These are phyloP conservation scores for Hymenoscyphus scutula DNA, from an alignment of 2,329 filamentous ascomycete genomes.

Conservation along the genomic window DNA sequence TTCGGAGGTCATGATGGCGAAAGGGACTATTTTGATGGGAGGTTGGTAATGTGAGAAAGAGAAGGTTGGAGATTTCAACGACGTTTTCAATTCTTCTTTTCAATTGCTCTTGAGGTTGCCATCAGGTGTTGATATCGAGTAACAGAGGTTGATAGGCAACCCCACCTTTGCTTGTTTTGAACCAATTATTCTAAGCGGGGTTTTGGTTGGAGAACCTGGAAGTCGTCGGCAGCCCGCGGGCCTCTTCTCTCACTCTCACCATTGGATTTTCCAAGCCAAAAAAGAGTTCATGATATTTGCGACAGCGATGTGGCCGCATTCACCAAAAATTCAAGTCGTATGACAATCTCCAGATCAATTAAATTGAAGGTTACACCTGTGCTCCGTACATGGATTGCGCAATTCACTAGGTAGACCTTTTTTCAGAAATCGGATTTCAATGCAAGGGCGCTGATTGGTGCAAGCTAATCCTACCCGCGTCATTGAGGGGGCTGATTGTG, in stretches of 20 bases:
- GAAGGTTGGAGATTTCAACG: neutral
- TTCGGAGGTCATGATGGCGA: conserved; percentile 36
- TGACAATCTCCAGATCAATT: neutral
- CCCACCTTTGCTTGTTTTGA: conserved; percentile 19
- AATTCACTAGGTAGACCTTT: conserved; percentile 9
- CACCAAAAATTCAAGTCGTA: no score
- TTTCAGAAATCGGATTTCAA: conserved; percentile 17
- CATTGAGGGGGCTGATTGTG: conserved; percentile 12
- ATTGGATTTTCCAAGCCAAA: neutral
- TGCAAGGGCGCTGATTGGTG: conserved; percentile 20
- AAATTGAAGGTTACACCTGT: conserved; percentile 2
- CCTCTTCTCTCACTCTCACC: neutral
- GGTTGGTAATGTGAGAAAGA: neutral
- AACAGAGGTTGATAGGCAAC: conserved; percentile 10
- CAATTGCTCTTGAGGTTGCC: conserved; percentile 19
- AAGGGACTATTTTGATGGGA: neutral
- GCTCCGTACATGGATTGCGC: conserved; percentile 10
- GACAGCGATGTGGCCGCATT: no score
- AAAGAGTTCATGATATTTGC: no score
- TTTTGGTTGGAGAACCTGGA: neutral
- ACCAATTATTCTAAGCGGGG: conserved; percentile 1
- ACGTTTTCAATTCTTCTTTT: conserved; percentile 1
- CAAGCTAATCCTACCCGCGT: conserved; percentile 17
- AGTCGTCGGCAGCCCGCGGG: neutral
- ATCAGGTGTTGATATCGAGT: conserved; percentile 24